Base-by-base conservation (phyloP, 805 yeast genomes). In the Saccharomycopsis schoenii region DNA sequence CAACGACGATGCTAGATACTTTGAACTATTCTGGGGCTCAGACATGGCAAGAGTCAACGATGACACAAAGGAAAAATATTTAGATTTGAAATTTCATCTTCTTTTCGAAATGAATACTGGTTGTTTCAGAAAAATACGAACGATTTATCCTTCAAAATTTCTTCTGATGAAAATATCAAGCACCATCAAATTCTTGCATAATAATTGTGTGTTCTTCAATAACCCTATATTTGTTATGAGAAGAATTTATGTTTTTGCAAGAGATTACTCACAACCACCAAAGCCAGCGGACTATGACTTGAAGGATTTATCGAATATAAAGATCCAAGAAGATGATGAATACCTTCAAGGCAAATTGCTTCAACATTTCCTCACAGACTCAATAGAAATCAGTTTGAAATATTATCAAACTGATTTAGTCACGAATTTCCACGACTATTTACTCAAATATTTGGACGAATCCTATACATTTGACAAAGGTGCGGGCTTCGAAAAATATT, bases 101-200 rank as follows among this genome's bases (percentile, higher is more conserved):
- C 67, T 89, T 9, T 75, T 85, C 61, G 96, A 91, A 73, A 75
- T 90, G 59, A 72, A 88, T 59, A 77, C 74, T 17, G 76, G 83
- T 52, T 80, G 84, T 51, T 69, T 88, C 67, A 81, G 79, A 65
- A 75, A 85, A 61, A 85, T 89, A 63, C 74, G 77, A 43, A 88
- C 96, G 0, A 70, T 82, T 19, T 84, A 85, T 68, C 97, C 97
- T 8, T 87, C 96, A 0, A 82, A 87, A 64, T 91, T 88, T 68
- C 73, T 92, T 56, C 79, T 86, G 1, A 86, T 89, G 80, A 82
- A 85, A 0, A 79, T 84, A 0, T 70, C 86, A 1, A 77, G 90
- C 0, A 70, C 85, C 42, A 72, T 86, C 58, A 83, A 83, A 57
- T 78, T 82, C 40, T 69, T 83, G 15, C 74, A 77, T 40, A 64